Evolutionary conservation across 257 asterid species (phyloP).

Genomic region (Rauvolfia tetraphylla): DNA sequence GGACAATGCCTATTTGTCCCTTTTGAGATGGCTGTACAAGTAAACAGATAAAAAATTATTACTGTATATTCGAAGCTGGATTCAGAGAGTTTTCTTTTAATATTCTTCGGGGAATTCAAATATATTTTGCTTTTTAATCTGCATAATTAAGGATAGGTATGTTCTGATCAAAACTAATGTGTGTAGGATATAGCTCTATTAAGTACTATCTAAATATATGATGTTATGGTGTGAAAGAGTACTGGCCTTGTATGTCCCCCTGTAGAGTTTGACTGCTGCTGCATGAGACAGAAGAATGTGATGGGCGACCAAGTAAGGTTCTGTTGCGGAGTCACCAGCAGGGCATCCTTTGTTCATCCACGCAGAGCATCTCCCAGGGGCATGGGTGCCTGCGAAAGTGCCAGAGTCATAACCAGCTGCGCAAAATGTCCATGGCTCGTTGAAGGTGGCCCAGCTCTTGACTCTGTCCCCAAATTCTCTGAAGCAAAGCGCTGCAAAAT

Average conservation of each 20-base stretch:
- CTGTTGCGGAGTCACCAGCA: constrained; percentile 44
- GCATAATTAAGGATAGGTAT: too few relatives aligned
- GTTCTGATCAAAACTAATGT: too few relatives aligned
- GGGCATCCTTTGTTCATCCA: constrained; percentile 35
- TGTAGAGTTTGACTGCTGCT: constrained; percentile 35
- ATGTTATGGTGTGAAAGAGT: too few relatives aligned
- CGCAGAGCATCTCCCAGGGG: constrained; percentile 62
- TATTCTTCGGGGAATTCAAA: too few relatives aligned
- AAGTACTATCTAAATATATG: too few relatives aligned
- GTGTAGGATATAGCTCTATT: neutral
- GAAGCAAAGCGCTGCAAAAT: constrained; percentile 54
- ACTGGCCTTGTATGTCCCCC: constrained; percentile 40
- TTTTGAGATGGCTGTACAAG: constrained; percentile 40
- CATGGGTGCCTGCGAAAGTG: constrained; percentile 27
- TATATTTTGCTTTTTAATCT: too few relatives aligned
- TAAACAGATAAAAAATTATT: neutral
- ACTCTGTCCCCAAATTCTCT: constrained; percentile 67
- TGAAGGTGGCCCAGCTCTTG: constrained; percentile 54
- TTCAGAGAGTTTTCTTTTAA: neutral
- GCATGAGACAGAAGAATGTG: constrained; percentile 52
- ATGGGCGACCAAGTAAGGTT: constrained; percentile 63
- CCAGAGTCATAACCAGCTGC: constrained; percentile 45
- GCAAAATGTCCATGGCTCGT: constrained; percentile 42
- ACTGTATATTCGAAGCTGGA: neutral
- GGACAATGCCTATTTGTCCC: constrained; percentile 52